Conservation (phyloP, 208 protist species). For the Leishmania mexicana region DNA sequence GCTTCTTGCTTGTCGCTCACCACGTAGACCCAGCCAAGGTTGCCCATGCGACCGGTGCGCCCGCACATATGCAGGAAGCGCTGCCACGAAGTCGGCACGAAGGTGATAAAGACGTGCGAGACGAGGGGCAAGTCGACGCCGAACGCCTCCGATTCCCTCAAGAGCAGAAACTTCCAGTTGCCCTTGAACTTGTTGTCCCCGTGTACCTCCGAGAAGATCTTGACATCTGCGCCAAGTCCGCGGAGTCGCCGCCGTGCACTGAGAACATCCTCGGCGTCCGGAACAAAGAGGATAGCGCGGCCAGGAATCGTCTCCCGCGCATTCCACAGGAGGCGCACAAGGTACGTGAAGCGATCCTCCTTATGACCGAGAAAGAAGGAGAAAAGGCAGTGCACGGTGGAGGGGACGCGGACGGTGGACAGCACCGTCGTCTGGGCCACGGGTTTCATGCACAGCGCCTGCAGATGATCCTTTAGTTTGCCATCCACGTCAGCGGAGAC, state of each 20-base stretch:
- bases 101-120: slow-evolving; percentile 86
- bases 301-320: slow-evolving; percentile 73
- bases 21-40: slow-evolving; percentile 87
- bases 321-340: slow-evolving; percentile 61
- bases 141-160: slow-evolving; percentile 80
- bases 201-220: slow-evolving; percentile 83
- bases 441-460: slow-evolving; percentile 77
- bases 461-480: slow-evolving; percentile 72
- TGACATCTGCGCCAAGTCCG: slow-evolving; percentile 68
- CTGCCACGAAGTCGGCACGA: slow-evolving; percentile 67
- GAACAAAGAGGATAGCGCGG: slow-evolving; percentile 69
- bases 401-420: slow-evolving; percentile 65
- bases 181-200: slow-evolving; percentile 49
- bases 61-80: slow-evolving; percentile 87
- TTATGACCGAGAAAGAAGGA: slow-evolving; percentile 48
- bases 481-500: slow-evolving; percentile 77
- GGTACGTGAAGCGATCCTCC: slow-evolving; percentile 53
- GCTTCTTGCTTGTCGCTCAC: slow-evolving; percentile 67
- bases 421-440: slow-evolving; percentile 73
- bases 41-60: slow-evolving; percentile 68
- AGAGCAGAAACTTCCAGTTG: slow-evolving; percentile 74
- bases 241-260: slow-evolving; percentile 56
- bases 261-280: slow-evolving; percentile 59
- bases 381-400: slow-evolving; percentile 84
- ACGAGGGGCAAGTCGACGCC: slow-evolving; percentile 73